Evolutionary conservation across 805 yeast genomes (phyloP).

Genomic region (Sugiyamaella smithiae): DNA sequence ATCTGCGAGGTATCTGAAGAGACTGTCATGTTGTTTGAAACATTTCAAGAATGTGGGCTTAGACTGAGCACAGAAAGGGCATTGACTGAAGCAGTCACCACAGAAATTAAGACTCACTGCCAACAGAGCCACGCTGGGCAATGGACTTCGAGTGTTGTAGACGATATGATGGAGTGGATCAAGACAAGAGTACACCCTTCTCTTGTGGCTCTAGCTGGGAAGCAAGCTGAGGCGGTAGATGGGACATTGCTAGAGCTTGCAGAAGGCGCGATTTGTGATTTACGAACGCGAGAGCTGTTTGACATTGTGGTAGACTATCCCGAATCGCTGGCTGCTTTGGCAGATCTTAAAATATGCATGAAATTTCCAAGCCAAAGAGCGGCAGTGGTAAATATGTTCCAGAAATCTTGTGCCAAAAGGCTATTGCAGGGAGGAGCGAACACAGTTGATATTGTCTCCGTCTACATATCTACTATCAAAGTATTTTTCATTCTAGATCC

Average conservation of each 20-base stretch:
- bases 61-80: constrained; percentile 20
- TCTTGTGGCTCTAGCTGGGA: neutral
- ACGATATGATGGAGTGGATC: constrained; percentile 18
- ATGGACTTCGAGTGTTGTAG: constrained; percentile 18
- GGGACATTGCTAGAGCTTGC: neutral
- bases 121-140: constrained; percentile 8
- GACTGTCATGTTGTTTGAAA: constrained; percentile 2
- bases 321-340: constrained; percentile 47
- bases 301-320: constrained; percentile 58
- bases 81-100: constrained; percentile 22
- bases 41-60: constrained; percentile 24
- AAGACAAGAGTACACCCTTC: neutral
- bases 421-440: constrained; percentile 78
- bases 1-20: constrained; percentile 5
- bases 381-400: constrained; percentile 50
- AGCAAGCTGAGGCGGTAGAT: neutral
- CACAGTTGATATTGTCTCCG: constrained; percentile 66
- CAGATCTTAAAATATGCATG: constrained; percentile 57
- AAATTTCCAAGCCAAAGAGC: constrained; percentile 49
- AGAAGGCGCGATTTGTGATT: constrained; percentile 27
- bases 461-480: constrained; percentile 67
- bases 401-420: constrained; percentile 40
- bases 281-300: constrained; percentile 58
- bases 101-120: constrained; percentile 19
- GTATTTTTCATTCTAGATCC: constrained; percentile 80